These are phyloP conservation scores for Blastobotrys parvus DNA, from an alignment of 805 yeast species.

Conservation along the genomic window DNA sequence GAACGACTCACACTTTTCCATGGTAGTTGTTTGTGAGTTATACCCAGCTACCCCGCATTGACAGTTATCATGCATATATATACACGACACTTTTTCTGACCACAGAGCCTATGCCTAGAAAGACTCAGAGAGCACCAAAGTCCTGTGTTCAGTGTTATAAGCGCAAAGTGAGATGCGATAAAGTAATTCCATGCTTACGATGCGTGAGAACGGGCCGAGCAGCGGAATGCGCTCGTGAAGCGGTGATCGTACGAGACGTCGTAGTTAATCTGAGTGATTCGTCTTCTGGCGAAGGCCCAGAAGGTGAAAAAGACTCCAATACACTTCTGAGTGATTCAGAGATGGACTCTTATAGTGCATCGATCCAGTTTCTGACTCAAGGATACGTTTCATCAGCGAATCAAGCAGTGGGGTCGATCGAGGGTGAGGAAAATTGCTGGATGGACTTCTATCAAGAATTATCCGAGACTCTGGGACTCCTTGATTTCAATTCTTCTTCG, in stretches of 20 bases:
- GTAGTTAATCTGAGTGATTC: too few relatives aligned
- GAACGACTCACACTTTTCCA: too few relatives aligned
- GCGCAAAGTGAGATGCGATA: background rate
- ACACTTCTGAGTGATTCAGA: background rate
- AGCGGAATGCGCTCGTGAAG: background rate
- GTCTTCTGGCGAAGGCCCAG: too few relatives aligned
- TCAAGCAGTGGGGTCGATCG: background rate
- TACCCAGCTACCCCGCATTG: too few relatives aligned
- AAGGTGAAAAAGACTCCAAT: background rate
- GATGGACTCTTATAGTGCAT: background rate
- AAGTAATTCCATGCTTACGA: background rate
- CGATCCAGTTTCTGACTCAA: background rate
- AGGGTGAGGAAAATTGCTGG: too few relatives aligned
- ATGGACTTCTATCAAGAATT: too few relatives aligned
- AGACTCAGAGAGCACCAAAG: background rate
- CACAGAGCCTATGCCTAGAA: too few relatives aligned
- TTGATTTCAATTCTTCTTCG: background rate
- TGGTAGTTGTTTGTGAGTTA: too few relatives aligned
- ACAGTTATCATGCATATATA: too few relatives aligned
- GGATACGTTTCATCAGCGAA: background rate
- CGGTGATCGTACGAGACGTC: background rate
- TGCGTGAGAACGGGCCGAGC: background rate
- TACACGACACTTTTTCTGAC: too few relatives aligned
- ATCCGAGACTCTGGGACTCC: too few relatives aligned
- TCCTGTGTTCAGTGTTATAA: background rate